phyloP scores from a whole-genome alignment of 176 grass and related monocot genomes.

The Hyparrhenia diplandra region DNA sequence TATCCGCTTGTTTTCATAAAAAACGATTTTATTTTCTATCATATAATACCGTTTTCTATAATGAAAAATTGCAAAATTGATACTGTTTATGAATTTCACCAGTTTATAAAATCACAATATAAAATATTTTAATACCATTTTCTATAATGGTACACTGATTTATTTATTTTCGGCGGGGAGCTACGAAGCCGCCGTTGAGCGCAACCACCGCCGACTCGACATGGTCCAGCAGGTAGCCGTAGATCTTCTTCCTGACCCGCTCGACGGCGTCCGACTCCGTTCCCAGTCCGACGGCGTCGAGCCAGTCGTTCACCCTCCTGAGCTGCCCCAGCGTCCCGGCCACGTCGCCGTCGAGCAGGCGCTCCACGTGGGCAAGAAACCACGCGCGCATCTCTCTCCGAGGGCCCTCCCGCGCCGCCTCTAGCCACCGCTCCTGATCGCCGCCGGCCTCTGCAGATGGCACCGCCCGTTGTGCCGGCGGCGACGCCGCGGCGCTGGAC shows the following conservation, averaged over 20 bases:
- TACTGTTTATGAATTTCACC: too few species aligned
- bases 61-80: too few species aligned
- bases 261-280: slow-evolving; percentile 25
- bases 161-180: slow-evolving; percentile 11
- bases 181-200: slow-evolving; percentile 23
- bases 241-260: slow-evolving; percentile 56
- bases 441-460: too few species aligned
- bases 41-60: too few species aligned
- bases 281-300: neutral
- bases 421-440: slow-evolving; percentile 4
- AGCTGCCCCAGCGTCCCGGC: slow-evolving; percentile 56
- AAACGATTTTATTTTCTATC: too few species aligned
- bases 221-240: slow-evolving; percentile 51
- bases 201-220: slow-evolving; percentile 58
- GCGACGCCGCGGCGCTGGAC: neutral
- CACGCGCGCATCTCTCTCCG: slow-evolving; percentile 33
- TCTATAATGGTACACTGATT: neutral
- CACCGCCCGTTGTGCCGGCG: too few species aligned
- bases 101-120: too few species aligned
- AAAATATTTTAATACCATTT: too few species aligned
- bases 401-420: slow-evolving; percentile 19
- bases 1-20: neutral
- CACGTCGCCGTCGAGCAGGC: slow-evolving; percentile 45
- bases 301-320: slow-evolving; percentile 63
- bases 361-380: slow-evolving; percentile 50